Evolutionary conservation across 2,329 filamentous ascomycete species (phyloP), one percentile per base, ranked within the genome.

Genomic region (Aureobasidium namibiae): DNA sequence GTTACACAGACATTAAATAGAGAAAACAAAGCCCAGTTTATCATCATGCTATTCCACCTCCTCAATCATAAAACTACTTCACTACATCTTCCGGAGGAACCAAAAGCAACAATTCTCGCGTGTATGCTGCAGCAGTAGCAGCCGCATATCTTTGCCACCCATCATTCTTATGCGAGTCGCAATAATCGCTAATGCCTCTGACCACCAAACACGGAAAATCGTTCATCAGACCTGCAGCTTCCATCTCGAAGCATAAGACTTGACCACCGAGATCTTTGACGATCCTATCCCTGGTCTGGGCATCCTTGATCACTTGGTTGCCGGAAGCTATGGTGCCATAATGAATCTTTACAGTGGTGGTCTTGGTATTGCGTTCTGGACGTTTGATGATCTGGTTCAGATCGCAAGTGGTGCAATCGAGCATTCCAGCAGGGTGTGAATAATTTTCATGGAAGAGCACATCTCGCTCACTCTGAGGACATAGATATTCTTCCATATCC

Each of bases 221-320:
- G n/a, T 65, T 50, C 48, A 50, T 50, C 10, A 50, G 3, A 2
- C 48, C 48, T 26, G 48, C 48, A 1, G 48, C 48, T 63, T 67
- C 68, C 62, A 63, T 67, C 42, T 65, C 65, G n/a, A 65, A 61
- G 33, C 64, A 66, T 1, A 65, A 21, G 8, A 56, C 48, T 9
- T 58, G 52, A 13, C 24, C 36, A 1, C 49, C 46, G 36, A 56
- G 56, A 56, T 56, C 60, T 62, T 46, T 57, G 65, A 61, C 64
- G 60, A 76, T 64, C 0, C 24, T 14, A 31, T 65, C 61, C 42
- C 64, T 41, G 5, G 36, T 38, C 0, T n/a, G n/a, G 1, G 14
- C 72, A 13, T 70, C 71, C 44, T 74, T 76, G 39, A 66, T 60
- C 0, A 64, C 14, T 13, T 24, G 16, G 18, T 66, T 63, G 1